Conservation (phyloP, 2,329 filamentous ascomycete genomes). For the Xylaria arbuscula region DNA sequence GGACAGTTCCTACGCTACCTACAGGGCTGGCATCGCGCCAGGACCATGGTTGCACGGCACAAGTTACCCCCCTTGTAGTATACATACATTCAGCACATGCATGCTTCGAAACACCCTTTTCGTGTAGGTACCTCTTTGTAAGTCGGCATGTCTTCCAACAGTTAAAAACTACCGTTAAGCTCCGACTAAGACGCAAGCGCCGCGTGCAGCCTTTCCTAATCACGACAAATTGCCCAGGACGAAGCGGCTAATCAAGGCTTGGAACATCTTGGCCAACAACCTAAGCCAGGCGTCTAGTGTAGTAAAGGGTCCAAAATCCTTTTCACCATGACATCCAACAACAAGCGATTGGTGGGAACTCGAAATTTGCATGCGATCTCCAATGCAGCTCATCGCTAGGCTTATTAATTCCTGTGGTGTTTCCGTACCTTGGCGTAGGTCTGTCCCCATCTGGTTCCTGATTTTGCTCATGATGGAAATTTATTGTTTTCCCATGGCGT, state of each 20-base stretch:
- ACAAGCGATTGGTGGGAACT: slow-evolving; percentile 31
- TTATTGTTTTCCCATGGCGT: slow-evolving; percentile 7
- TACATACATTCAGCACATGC: not conserved
- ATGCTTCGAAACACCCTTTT: slow-evolving; percentile 3
- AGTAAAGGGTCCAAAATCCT: slow-evolving; percentile 30
- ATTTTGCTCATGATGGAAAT: slow-evolving; percentile 4
- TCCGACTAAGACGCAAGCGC: slow-evolving; percentile 32
- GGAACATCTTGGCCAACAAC: slow-evolving; percentile 26
- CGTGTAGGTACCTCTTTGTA: not conserved
- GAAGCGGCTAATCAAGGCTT: slow-evolving; percentile 37
- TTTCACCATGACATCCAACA: slow-evolving; percentile 23
- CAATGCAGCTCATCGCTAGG: slow-evolving; percentile 26
- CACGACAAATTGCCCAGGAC: slow-evolving; percentile 34
- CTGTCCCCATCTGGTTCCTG: not conserved
- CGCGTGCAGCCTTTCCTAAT: slow-evolving; percentile 36
- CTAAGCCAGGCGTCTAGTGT: slow-evolving; percentile 4
- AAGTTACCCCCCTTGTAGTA: not conserved
- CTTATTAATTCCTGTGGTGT: not conserved
- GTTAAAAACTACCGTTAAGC: slow-evolving; percentile 17
- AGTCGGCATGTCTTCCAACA: not conserved
- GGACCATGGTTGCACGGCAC: slow-evolving; percentile 15
- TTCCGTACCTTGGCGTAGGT: not conserved
- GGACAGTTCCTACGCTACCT: slow-evolving; percentile 7
- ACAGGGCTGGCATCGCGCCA: slow-evolving; percentile 21
- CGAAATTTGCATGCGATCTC: slow-evolving; percentile 28